Evolutionary conservation across 2,329 filamentous ascomycete species (phyloP).

Genomic region (Colletotrichum sp.): DNA sequence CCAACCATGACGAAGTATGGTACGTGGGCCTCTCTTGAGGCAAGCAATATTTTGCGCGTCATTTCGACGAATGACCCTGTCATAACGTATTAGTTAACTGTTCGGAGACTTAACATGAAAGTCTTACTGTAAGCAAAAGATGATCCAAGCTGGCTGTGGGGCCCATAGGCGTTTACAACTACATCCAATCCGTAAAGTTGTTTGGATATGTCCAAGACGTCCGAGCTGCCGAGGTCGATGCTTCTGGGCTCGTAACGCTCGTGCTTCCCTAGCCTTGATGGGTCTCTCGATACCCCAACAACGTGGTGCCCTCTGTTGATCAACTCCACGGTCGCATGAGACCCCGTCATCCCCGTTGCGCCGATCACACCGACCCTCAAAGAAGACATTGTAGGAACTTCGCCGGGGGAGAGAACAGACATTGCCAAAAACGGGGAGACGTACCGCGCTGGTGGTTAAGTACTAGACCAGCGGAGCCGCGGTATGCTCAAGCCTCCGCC

Average conservation of each 20-base stretch:
- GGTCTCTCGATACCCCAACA: not conserved
- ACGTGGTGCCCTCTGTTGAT: not conserved
- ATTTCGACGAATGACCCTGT: not conserved
- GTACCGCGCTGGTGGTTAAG: not conserved
- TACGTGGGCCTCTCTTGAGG: not conserved
- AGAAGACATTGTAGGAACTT: not conserved
- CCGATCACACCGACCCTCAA: not conserved
- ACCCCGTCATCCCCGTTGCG: conserved; percentile 1
- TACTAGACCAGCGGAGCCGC: not conserved
- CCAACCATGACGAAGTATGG: not conserved
- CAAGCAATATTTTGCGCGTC: not conserved
- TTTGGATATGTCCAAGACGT: not conserved
- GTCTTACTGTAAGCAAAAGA: not conserved
- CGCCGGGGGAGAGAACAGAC: not conserved
- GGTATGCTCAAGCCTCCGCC: not conserved
- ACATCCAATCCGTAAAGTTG: not conserved
- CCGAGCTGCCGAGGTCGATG: not conserved
- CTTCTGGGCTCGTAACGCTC: not conserved
- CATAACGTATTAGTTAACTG: fast-evolving
- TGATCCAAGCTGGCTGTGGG: not conserved
- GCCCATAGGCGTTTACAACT: not conserved
- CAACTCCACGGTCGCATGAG: not conserved
- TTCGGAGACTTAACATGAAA: not conserved
- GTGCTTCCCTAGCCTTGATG: not conserved
- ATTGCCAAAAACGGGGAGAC: not conserved